Base-by-base conservation (phyloP, 1,284 basidiomycete species). In the Naganishia albida region DNA sequence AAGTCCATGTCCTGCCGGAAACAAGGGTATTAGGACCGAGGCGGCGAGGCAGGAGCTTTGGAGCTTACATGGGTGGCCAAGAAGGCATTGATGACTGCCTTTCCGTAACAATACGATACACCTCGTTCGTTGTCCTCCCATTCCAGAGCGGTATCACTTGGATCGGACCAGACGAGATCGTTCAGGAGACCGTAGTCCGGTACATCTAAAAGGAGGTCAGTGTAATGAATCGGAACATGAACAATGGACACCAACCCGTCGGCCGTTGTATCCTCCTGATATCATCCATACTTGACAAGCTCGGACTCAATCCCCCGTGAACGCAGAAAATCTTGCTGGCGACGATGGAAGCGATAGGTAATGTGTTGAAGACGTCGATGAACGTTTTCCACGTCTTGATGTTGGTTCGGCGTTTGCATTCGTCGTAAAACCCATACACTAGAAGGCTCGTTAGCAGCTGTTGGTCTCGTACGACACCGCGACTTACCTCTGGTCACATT, bases 371-470 rank as follows among this genome's bases (percentile, higher is more conserved):
- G 49, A 98, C 95, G 80, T 99, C 96, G 78, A 98, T 93, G 79
- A 99, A 99, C 15, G 93, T 94, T 82, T 98, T 99, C 96, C 96
- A 99, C 44, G 93, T 94, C 83, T 99, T 99, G 85, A 99, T 95
- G 80, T 97, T 98, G 83, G 93, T 95, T 72, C 96, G 87, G 75
- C 96, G 88, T 82, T 99, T 99, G 85, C 96, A 99, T 82, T 99
- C 95, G 82, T 99, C 95, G 80, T 99, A 99, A 82, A 99, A 99
- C 46, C 95, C 95, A 77, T 99, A 99, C 30, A 99, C 95, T 93
- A n/a, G 76, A 43, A 30, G 28, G 65, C 43, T 62, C 49, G 53
- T 65, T 54, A 66, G 59, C 59, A 38, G 28, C 12, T 20, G 48
- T 26, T 15, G 3, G 2, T n/a, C 30, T 40, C 8, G 38, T 16